Evolutionary conservation across 2,329 filamentous ascomycete genomes (phyloP).

Genomic region (Geoglossum cookeanum): DNA sequence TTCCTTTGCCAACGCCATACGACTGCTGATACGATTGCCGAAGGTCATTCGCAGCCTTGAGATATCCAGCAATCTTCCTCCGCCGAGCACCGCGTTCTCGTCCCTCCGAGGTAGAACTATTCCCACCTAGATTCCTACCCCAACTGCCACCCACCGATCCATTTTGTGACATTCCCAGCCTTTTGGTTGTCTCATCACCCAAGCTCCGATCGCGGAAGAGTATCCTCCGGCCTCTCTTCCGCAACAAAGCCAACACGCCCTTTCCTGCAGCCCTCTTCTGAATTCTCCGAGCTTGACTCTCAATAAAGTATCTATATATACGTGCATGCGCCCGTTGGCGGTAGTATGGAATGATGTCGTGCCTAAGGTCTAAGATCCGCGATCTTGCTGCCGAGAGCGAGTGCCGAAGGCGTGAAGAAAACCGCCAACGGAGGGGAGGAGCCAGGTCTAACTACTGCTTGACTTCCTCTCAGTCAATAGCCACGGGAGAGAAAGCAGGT

Average conservation of each 20-base stretch:
- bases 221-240: slow-evolving; percentile 16
- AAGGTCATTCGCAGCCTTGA: slow-evolving; percentile 53
- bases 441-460: background rate
- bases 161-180: slow-evolving; percentile 14
- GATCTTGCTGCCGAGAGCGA: slow-evolving; percentile 34
- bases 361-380: slow-evolving; percentile 48
- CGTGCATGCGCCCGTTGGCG: slow-evolving; percentile 54
- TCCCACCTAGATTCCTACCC: background rate
- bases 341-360: slow-evolving; percentile 53
- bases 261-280: slow-evolving; percentile 29
- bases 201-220: background rate
- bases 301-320: slow-evolving; percentile 56
- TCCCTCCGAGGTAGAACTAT: slow-evolving; percentile 18
- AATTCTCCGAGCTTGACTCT: slow-evolving; percentile 37
- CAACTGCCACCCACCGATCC: background rate
- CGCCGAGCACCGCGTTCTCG: slow-evolving; percentile 51
- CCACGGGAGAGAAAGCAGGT: background rate
- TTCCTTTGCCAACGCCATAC: slow-evolving; percentile 28
- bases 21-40: slow-evolving; percentile 45
- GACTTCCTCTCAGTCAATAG: background rate
- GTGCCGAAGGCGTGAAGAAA: slow-evolving; percentile 6
- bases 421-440: slow-evolving; percentile 5
- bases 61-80: slow-evolving; percentile 55
- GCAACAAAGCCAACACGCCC: slow-evolving; percentile 24
- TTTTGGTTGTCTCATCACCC: background rate